A percentile compares a stretch with the other conserved stretches of the same genome.
Conservation (phyloP, 164 flowering plant genomes). For the Chimonanthus salicifolius region DNA sequence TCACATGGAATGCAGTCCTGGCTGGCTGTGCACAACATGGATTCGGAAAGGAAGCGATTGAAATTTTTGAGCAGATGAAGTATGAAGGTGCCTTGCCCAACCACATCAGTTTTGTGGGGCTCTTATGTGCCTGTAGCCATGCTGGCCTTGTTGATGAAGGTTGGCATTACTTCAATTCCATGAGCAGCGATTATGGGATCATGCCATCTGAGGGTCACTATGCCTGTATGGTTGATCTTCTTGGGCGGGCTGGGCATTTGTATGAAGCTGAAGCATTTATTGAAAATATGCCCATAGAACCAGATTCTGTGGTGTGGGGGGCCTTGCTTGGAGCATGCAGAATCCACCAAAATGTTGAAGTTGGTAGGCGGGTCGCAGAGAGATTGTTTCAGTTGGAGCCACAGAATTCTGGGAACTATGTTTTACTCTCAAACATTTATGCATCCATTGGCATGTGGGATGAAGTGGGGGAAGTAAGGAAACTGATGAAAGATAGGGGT, state of each 20-base stretch:
- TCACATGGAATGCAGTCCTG: constrained; percentile 40
- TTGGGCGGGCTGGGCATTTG: constrained; percentile 36
- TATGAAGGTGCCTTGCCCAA: constrained; percentile 29
- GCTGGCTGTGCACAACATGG: constrained; percentile 41
- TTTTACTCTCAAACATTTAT: constrained; percentile 35
- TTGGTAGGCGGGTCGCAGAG: constrained; percentile 33
- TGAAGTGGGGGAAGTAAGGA: constrained; percentile 27
- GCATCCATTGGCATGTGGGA: constrained; percentile 38
- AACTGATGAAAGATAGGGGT: constrained; percentile 30
- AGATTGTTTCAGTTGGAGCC: constrained; percentile 28
- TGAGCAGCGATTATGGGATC: constrained; percentile 30
- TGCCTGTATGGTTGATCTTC: constrained; percentile 41
- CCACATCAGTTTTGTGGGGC: constrained; percentile 26
- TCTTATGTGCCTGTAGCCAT: constrained; percentile 36
- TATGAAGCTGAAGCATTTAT: constrained; percentile 32
- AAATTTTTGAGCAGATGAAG: constrained; percentile 34
- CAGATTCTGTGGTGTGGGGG: constrained; percentile 38
- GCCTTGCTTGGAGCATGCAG: constrained; percentile 44
- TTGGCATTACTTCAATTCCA: constrained; percentile 31
- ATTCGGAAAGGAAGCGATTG: constrained; percentile 28
- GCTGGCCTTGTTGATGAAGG: constrained; percentile 34
- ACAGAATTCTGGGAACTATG: constrained; percentile 28
- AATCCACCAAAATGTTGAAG: constrained; percentile 29
- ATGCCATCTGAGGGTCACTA: constrained; percentile 30
- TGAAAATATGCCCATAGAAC: constrained; percentile 34